A percentile compares a stretch with the other conserved stretches of the same genome.
Evolutionary conservation across 1,284 basidiomycete species (phyloP).

Genomic region (Rhodotorula sp.): DNA sequence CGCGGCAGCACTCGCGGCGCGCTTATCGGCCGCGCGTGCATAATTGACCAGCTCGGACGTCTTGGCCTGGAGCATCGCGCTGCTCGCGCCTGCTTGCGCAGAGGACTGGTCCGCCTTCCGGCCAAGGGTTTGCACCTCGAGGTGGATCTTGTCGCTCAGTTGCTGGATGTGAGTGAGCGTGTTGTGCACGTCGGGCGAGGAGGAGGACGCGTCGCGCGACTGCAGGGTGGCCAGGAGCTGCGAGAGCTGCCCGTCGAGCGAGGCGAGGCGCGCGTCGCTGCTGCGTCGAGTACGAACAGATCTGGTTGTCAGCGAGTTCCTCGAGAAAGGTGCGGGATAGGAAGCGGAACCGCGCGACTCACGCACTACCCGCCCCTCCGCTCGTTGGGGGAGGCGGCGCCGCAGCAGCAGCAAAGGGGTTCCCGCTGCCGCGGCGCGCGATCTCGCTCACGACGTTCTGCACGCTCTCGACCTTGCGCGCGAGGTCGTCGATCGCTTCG

Average conservation of each 20-base stretch:
- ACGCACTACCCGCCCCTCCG: not conserved
- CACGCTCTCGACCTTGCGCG: constrained; percentile 40
- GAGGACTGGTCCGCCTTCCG: constrained; percentile 24
- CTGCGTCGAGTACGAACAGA: not conserved
- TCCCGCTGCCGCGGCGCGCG: constrained; percentile 4
- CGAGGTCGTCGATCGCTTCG: constrained; percentile 46
- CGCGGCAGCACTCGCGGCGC: not conserved
- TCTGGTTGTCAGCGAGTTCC: not conserved
- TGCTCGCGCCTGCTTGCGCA: not conserved
- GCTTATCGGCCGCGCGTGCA: not conserved
- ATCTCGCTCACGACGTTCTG: constrained; percentile 13
- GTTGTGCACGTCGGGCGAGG: constrained; percentile 2
- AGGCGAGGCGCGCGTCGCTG: constrained; percentile 5
- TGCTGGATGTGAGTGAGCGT: constrained; percentile 33
- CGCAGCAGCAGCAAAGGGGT: not conserved
- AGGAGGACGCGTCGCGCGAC: not conserved
- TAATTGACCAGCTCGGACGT: not conserved
- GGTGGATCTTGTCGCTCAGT: constrained; percentile 35
- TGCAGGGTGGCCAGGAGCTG: constrained; percentile 14
- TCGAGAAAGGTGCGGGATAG: not conserved
- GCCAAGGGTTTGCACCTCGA: constrained; percentile 31
- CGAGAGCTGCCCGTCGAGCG: constrained; percentile 22
- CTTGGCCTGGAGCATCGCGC: too few relatives aligned
- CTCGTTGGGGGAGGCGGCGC: not conserved
- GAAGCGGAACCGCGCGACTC: not conserved